These are phyloP conservation scores for Aspergillus oerlinghausenensis DNA, from an alignment of 2,329 filamentous ascomycete species.

Conservation along the genomic window DNA sequence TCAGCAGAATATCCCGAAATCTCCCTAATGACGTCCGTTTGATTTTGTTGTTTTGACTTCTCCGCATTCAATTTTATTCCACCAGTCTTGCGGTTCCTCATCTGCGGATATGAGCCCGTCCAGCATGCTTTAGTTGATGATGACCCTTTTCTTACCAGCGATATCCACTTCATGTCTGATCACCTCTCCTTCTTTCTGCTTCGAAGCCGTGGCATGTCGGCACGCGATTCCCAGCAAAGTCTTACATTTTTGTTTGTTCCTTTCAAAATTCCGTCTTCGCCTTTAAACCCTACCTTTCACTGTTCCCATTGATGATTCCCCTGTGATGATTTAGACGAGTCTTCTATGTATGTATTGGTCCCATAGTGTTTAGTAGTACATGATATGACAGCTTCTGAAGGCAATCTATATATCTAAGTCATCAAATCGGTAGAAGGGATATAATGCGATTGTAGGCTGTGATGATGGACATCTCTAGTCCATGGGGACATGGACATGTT, in stretches of 20 bases:
- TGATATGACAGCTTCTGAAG: not conserved
- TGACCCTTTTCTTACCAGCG: not conserved
- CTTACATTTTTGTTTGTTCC: not conserved
- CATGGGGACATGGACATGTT: slow-evolving; percentile 8
- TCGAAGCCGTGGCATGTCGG: not conserved
- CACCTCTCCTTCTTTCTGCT: not conserved
- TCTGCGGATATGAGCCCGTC: slow-evolving; percentile 6
- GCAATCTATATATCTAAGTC: not conserved
- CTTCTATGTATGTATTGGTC: slow-evolving; percentile 20
- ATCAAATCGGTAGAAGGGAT: not conserved
- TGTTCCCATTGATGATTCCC: not conserved
- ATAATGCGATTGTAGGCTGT: not conserved
- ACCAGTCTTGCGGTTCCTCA: slow-evolving; percentile 9
- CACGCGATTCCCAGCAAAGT: not conserved
- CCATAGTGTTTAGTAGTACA: slow-evolving; percentile 9
- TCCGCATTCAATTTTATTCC: slow-evolving; percentile 4
- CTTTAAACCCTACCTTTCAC: not conserved
- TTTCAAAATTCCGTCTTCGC: not conserved
- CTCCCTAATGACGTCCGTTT: not conserved
- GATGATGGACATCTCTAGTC: no score
- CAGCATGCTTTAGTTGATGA: slow-evolving; percentile 1
- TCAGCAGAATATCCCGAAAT: not conserved
- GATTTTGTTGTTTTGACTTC: slow-evolving; percentile 2
- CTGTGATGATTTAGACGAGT: slow-evolving; percentile 19
- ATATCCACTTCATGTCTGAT: not conserved